A percentile compares a stretch with the other conserved stretches of the same genome.
phyloP scores from a whole-genome alignment of 331 rosid genomes.

The Arachis monticola region DNA sequence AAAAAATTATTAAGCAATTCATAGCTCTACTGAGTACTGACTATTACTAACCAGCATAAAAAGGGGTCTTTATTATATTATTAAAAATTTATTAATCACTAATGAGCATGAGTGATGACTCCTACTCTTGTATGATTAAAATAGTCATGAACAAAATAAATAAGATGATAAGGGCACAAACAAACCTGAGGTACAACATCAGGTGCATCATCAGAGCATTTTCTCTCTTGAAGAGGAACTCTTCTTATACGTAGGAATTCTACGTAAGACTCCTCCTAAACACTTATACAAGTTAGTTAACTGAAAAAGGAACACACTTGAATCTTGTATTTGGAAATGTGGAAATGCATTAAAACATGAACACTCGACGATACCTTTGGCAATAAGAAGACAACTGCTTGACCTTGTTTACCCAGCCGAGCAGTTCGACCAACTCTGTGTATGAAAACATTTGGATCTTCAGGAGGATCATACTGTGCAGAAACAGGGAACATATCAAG shows the following conservation, averaged over 20 bases:
- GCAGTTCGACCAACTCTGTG: constrained; percentile 99
- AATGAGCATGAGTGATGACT: not conserved
- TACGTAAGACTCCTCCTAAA: constrained; percentile 86
- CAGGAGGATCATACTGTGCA: constrained; percentile 92
- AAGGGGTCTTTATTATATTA: constrained; percentile 10
- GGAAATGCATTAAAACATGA: constrained; percentile 3
- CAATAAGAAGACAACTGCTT: constrained; percentile 75
- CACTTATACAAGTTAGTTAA: constrained; percentile 32
- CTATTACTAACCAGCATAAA: not conserved
- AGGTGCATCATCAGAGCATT: constrained; percentile 56
- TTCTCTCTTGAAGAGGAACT: constrained; percentile 74
- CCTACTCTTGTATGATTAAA: constrained; percentile 19
- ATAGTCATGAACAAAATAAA: constrained; percentile 1
- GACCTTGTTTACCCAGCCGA: constrained; percentile 90
- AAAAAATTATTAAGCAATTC: no score
- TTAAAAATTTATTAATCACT: constrained; percentile 6
- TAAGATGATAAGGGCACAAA: constrained; percentile 10
- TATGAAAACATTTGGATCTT: constrained; percentile 89
- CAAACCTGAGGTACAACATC: constrained; percentile 83
- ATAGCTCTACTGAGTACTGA: constrained; percentile 10
- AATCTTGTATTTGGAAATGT: not conserved
- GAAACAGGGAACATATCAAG: constrained; percentile 21
- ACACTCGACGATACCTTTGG: constrained; percentile 73
- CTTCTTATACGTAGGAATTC: constrained; percentile 77
- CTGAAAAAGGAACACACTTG: not conserved